A percentile compares a stretch with the other conserved stretches of the same genome.
These are phyloP conservation scores for Chlorella variabilis DNA, from an alignment of 163 green algal species.

Conservation along the genomic window DNA sequence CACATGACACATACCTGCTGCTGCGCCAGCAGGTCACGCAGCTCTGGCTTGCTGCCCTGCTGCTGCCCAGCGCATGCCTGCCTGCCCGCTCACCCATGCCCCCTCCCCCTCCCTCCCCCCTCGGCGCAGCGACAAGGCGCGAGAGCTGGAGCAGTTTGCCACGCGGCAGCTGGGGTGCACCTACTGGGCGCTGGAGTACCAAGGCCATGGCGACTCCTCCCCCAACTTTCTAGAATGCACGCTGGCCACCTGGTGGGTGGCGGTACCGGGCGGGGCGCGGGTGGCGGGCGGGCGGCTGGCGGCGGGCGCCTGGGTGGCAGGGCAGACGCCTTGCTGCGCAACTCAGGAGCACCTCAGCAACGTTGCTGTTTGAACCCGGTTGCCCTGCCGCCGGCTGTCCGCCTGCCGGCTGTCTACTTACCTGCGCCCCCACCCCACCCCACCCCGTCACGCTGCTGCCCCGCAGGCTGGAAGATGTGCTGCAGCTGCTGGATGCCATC, in stretches of 20 bases:
- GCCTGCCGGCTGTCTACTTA: too few species aligned
- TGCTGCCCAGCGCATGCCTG: too few species aligned
- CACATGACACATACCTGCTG: too few species aligned
- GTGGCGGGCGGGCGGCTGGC: not conserved
- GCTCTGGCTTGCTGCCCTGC: too few species aligned
- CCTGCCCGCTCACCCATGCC: not conserved
- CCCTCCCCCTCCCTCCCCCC: too few species aligned
- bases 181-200: conserved; percentile 34
- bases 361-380: too few species aligned
- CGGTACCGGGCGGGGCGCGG: too few species aligned
- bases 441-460: not conserved
- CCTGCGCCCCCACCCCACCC: not conserved
- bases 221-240: conserved; percentile 31
- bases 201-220: conserved; percentile 22
- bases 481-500: conserved; percentile 18
- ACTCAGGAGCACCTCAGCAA: too few species aligned
- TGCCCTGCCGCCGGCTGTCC: too few species aligned
- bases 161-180: conserved; percentile 29
- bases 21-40: too few species aligned
- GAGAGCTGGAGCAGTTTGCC: conserved; percentile 18
- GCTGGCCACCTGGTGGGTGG: conserved; percentile 20
- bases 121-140: conserved; percentile 19
- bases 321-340: too few species aligned
- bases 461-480: conserved; percentile 33
- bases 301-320: not conserved